These are phyloP conservation scores for Coniella lustricola DNA, from an alignment of 2,329 filamentous ascomycete species.

Conservation along the genomic window DNA sequence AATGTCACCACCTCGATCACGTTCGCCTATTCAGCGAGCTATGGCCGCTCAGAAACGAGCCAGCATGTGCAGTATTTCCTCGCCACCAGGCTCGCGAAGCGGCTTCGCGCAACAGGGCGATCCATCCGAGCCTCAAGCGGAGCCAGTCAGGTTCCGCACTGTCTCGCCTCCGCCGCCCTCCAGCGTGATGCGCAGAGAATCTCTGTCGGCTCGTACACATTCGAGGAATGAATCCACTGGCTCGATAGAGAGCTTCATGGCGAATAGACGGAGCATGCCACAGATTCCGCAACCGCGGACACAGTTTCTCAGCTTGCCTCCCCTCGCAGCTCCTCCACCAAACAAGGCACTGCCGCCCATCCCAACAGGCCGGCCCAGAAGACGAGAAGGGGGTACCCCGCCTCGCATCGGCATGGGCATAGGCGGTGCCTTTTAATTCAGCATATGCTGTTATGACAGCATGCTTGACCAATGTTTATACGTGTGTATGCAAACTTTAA, in stretches of 20 bases:
- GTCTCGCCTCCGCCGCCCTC: neutral
- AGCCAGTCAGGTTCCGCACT: neutral
- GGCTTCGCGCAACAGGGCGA: slow-evolving; percentile 8
- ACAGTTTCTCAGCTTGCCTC: slow-evolving; percentile 34
- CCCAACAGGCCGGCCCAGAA: slow-evolving; percentile 27
- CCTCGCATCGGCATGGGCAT: slow-evolving; percentile 8
- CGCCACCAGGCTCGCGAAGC: slow-evolving; percentile 6
- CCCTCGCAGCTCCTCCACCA: slow-evolving; percentile 48
- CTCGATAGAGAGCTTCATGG: slow-evolving; percentile 11
- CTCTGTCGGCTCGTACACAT: slow-evolving; percentile 12
- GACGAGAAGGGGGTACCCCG: slow-evolving; percentile 8
- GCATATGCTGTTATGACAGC: neutral
- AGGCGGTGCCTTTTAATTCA: neutral
- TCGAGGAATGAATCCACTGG: neutral
- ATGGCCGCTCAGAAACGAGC: slow-evolving; percentile 14
- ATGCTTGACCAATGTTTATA: neutral
- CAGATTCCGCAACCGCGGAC: slow-evolving; percentile 23
- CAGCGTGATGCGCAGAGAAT: slow-evolving; percentile 11
- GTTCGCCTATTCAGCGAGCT: slow-evolving; percentile 14
- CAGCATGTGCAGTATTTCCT: slow-evolving; percentile 19
- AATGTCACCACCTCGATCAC: slow-evolving; percentile 4
- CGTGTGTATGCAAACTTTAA: neutral
- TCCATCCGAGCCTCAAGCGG: neutral
- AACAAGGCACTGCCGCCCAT: slow-evolving; percentile 49
- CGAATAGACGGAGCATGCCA: slow-evolving; percentile 42